Evolutionary conservation across 1,284 basidiomycete genomes (phyloP).

Genomic region (Ganoderma multipileum): DNA sequence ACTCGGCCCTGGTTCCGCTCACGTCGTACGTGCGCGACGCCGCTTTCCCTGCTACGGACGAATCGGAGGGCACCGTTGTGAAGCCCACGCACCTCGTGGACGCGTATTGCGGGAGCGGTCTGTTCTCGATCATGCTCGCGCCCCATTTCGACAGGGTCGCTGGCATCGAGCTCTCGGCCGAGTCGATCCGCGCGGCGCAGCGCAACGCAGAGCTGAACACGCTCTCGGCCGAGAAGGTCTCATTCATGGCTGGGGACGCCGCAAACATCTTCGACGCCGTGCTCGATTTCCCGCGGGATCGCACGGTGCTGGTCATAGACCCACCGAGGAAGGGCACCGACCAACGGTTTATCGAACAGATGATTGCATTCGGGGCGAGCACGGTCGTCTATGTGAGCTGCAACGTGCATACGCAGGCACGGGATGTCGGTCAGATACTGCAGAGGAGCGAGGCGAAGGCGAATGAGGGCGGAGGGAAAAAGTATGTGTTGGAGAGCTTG

Average conservation of each 20-base stretch:
- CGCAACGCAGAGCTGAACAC: constrained; percentile 83
- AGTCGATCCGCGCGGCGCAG: constrained; percentile 83
- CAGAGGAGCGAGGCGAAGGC: constrained; percentile 48
- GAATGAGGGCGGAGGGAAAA: constrained; percentile 42
- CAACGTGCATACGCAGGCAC: constrained; percentile 90
- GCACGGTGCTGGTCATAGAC: constrained; percentile 83
- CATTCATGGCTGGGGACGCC: constrained; percentile 75
- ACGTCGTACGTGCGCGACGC: constrained; percentile 83
- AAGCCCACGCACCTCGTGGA: constrained; percentile 86
- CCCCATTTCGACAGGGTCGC: constrained; percentile 81
- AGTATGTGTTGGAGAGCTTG: constrained; percentile 79
- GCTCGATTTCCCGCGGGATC: constrained; percentile 66
- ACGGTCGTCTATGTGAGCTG: constrained; percentile 93
- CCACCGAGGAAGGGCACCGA: constrained; percentile 94
- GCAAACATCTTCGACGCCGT: constrained; percentile 73
- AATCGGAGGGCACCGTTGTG: neutral
- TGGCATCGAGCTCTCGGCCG: constrained; percentile 87
- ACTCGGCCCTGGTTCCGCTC: constrained; percentile 86
- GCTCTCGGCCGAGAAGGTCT: constrained; percentile 54
- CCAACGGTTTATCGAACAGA: constrained; percentile 80
- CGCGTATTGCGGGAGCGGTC: constrained; percentile 90
- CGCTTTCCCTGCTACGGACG: constrained; percentile 54
- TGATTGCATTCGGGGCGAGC: constrained; percentile 73
- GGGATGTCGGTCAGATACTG: constrained; percentile 81
- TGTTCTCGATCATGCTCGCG: constrained; percentile 92